Evolutionary conservation across 2,329 filamentous ascomycete genomes (phyloP), one percentile per base, ranked within the genome.

Genomic region (Aureobasidium sp.): DNA sequence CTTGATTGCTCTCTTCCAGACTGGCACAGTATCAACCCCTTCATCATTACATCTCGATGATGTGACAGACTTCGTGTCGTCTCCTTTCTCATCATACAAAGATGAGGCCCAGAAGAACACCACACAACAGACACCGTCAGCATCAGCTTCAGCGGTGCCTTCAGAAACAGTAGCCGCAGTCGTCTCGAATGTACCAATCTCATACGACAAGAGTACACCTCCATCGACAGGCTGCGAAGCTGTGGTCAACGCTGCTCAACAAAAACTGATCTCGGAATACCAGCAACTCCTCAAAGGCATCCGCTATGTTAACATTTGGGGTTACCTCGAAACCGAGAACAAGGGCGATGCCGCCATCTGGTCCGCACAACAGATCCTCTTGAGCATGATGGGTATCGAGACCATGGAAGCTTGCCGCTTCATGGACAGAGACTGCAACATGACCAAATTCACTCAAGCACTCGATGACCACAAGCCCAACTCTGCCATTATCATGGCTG

Each of bases 301-400:
- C 13, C 46, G 59, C 46, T 61, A 61, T 27, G 59, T 61, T 37
- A 61, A 61, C 29, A 37, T 61, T 15, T 61, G 59, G 59, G 59
- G 59, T 2, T 61, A 61, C 15, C 59, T 61, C 9, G 59, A 61
- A 10, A 61, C 59, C 17, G 59, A 61, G 20, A 61, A 61, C 47
- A 61, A 61, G 36, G 59, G 59, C 26, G 59, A 61, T 46, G 59
- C 59, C 12, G 59, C 59, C 26, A 61, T 61, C 36, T 61, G 59
- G 59, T 43, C 46, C 17, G 59, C 59, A 17, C 59, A 61, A 10
- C 59, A 61, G 37, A 61, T 61, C 15, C 36, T 61, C 13, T 27
- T 61, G 10, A 51, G 46, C 27, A 61, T 61, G 59, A 51, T 61
- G 46, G 59, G 59, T 20, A 61, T 61, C n/a, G 34, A 39, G 37